A percentile compares a stretch with the other conserved stretches of the same genome.
These are phyloP conservation scores for Chaetomidium leptoderma DNA, from an alignment of 495 filamentous ascomycete species.

Conservation along the genomic window DNA sequence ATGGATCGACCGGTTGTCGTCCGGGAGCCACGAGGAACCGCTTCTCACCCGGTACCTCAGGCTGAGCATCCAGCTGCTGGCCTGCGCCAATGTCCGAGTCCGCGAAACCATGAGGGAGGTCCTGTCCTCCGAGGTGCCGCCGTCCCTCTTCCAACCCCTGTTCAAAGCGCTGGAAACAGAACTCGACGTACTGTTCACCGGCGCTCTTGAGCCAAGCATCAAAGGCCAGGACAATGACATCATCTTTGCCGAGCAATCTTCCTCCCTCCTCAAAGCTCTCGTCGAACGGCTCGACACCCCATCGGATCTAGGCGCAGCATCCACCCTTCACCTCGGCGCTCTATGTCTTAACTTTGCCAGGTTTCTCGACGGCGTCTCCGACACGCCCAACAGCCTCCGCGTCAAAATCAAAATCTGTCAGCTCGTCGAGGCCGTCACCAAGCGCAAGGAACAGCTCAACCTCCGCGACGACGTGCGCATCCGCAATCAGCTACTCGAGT, in stretches of 20 bases:
- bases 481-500: conserved; percentile 59
- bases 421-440: conserved; percentile 57
- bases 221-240: conserved; percentile 55
- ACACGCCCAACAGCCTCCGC: conserved; percentile 49
- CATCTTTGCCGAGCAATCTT: conserved; percentile 61
- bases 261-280: conserved; percentile 56
- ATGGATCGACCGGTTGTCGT: conserved; percentile 59
- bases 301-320: conserved; percentile 53
- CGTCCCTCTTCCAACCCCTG: conserved; percentile 54
- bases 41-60: conserved; percentile 57
- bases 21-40: conserved; percentile 54
- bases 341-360: conserved; percentile 58
- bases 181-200: conserved; percentile 54
- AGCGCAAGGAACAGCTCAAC: conserved; percentile 62
- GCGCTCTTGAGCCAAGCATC: conserved; percentile 44
- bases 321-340: conserved; percentile 55
- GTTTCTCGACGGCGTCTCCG: conserved; percentile 52
- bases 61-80: conserved; percentile 57
- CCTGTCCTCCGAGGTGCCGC: conserved; percentile 55
- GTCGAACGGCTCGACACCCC: conserved; percentile 57
- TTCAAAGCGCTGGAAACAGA: conserved; percentile 59
- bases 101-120: conserved; percentile 61
- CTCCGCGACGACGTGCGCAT: conserved; percentile 61
- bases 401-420: conserved; percentile 66
- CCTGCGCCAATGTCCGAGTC: conserved; percentile 57